Evolutionary conservation across 2,329 filamentous ascomycete genomes (phyloP).

Genomic region (Blastomyces gilchristii): DNA sequence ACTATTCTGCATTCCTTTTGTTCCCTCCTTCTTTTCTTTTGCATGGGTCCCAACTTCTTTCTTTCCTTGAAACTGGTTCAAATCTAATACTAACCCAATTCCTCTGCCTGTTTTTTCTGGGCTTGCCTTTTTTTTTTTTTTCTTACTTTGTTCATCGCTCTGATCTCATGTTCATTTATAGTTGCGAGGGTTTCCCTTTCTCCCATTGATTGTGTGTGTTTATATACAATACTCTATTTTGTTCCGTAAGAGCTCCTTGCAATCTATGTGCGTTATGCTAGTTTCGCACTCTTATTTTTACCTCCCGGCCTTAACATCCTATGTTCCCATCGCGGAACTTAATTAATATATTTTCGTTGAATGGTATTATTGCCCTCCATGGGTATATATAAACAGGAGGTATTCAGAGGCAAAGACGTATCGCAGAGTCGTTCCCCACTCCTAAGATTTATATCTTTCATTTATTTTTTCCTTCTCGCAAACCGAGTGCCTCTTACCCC

Average conservation of each 20-base stretch:
- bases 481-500: background rate
- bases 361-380: background rate
- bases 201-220: background rate
- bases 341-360: background rate
- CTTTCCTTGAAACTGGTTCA: conserved; percentile 1
- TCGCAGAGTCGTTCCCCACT: no score
- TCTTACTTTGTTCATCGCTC: background rate
- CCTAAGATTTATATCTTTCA: no score
- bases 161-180: background rate
- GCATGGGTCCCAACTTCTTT: conserved; percentile 12
- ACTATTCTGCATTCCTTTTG: conserved; percentile 15
- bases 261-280: background rate
- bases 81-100: background rate
- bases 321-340: background rate
- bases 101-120: conserved; percentile 1
- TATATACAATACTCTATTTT: background rate
- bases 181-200: background rate
- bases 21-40: conserved; percentile 15
- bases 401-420: no score
- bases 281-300: background rate
- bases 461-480: background rate
- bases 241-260: background rate
- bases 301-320: background rate
- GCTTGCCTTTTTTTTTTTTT: background rate
- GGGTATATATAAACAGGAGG: no score